Evolutionary conservation across 2,329 filamentous ascomycete species (phyloP), one percentile per base, ranked within the genome.

Genomic region (Periconia macrospinosa): DNA sequence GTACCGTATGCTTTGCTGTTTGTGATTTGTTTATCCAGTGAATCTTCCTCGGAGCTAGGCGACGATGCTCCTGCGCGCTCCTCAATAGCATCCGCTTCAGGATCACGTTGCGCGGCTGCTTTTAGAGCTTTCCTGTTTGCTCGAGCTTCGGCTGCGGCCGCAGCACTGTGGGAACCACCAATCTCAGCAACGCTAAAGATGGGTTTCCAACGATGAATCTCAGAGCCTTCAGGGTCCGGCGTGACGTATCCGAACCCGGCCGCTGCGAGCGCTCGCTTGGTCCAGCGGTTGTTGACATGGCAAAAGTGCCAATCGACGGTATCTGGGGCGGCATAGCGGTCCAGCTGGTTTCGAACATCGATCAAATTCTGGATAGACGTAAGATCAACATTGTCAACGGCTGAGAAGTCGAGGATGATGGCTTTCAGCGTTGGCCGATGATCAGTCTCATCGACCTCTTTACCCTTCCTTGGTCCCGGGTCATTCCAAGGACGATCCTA

Each of bases 241-340:
- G 86, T 85, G 2, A 91, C 92, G 70, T 89, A 92, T 2, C 93
- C 93, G 68, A 97, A 97, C 17, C 93, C 93, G n/a, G 89, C 92
- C 8, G 90, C 86, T 9, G 88, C 88, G 33, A 97, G 88, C 9
- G 91, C 92, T 35, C 92, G 89, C 78, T 96, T 96, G 37, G 92
- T 93, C 93, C 93, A 97, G 53, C 90, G 85, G 79, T 95, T 97
- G 77, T 89, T 92, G 78, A 97, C 89, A 76, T 87, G 89, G 40
- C 91, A 90, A 62, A 97, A 88, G 75, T 97, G 94, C 92, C 93
- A 97, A 73, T 97, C 91, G 5, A 97, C 92, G 1, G 83, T 81
- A 20, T 92, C 86, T 0, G 93, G 94, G 0, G 89, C 75, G 1
- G 91, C 84, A 70, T 96, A 96, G n/a, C 86, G 82, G 73, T 97